Base-by-base conservation (phyloP, 2,329 filamentous ascomycete species). In the Diaporthe amygdali region DNA sequence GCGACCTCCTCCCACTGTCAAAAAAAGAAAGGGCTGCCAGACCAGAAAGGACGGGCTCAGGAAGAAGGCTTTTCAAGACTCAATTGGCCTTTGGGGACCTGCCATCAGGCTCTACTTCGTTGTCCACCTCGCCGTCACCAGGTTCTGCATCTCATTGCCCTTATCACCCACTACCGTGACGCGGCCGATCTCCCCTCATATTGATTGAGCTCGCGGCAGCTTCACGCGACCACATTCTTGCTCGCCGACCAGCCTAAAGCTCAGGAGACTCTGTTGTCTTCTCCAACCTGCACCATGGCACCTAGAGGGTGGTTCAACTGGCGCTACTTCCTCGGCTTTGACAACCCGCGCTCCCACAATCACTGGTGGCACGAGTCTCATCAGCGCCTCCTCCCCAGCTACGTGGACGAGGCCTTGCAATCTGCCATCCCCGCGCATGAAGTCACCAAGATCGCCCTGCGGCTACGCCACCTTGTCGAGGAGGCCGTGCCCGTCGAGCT, bases 401-500 rank as follows among this genome's bases (percentile, higher is more conserved):
- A 91, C 75, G 85, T 86, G 75, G 85, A 90, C 75, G 87, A 89
- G 15, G 79, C 85, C 1, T 83, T 91, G 52, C 82, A 90, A 51
- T 91, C 93, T 14, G 90, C 93, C 34, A 91, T 96, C 44, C 89
- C 94, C 1, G 87, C 95, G 15, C 86, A 88, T 72, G 92, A 96
- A 77, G 95, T 98, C 73, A 98, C 96, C 73, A 95, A 95, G 79
- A 88, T 97, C 69, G 96, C 95, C 32, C 88, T 99, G 20, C 94
- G 95, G 70, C 86, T 99, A 74, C 97, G 96, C 77, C 94, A 97
- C 79, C 91, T 97, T 76, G 91, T 99, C 77, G 95, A 97, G 82
- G 90, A 95, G 79, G 92, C 95, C 69, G 90, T 99, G 32, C 94
- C 96, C 1, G 98, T 94, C 84, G 96, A 99, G 81, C 87, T 99